These are phyloP conservation scores for Sabuloglossum arenarium DNA, from an alignment of 495 filamentous ascomycete genomes.

Conservation along the genomic window DNA sequence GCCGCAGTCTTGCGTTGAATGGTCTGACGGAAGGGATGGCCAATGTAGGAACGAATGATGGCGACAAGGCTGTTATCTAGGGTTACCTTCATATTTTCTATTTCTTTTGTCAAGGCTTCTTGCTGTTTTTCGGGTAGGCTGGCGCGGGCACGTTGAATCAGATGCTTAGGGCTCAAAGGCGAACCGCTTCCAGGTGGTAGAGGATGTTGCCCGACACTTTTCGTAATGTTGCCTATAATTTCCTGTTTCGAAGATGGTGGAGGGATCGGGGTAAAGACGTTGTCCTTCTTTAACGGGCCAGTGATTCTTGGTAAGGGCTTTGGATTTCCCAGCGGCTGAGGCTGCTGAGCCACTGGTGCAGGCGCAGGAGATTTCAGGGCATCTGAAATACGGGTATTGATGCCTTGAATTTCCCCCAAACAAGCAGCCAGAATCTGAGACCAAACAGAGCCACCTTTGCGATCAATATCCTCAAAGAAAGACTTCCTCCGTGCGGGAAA, in stretches of 20 bases:
- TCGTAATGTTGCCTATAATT: conserved; percentile 22
- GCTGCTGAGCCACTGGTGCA: background rate
- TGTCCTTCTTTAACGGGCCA: conserved; percentile 32
- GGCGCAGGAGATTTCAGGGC: conserved; percentile 8
- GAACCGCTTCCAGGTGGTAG: background rate
- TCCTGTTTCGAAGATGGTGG: conserved; percentile 25
- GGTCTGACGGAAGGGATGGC: conserved; percentile 48
- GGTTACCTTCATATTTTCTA: conserved; percentile 18
- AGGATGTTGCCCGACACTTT: conserved; percentile 18
- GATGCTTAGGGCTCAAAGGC: background rate
- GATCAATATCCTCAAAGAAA: conserved; percentile 80
- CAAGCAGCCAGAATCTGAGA: conserved; percentile 50
- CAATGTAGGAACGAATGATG: conserved; percentile 32
- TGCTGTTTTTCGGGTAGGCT: conserved; percentile 25
- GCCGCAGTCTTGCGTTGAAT: conserved; percentile 38
- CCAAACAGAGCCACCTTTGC: conserved; percentile 59
- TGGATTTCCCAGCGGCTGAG: background rate
- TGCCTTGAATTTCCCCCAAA: conserved; percentile 38
- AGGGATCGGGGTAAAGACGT: conserved; percentile 32
- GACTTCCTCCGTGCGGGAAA: conserved; percentile 51
- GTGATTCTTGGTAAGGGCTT: conserved; percentile 28
- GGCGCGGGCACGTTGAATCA: conserved; percentile 10
- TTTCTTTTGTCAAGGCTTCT: conserved; percentile 21
- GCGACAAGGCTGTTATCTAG: conserved; percentile 16
- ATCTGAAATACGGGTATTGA: conserved; percentile 37